Evolutionary conservation across 116 monocot genomes (phyloP).

Genomic region (Trichopus zeylanicus): DNA sequence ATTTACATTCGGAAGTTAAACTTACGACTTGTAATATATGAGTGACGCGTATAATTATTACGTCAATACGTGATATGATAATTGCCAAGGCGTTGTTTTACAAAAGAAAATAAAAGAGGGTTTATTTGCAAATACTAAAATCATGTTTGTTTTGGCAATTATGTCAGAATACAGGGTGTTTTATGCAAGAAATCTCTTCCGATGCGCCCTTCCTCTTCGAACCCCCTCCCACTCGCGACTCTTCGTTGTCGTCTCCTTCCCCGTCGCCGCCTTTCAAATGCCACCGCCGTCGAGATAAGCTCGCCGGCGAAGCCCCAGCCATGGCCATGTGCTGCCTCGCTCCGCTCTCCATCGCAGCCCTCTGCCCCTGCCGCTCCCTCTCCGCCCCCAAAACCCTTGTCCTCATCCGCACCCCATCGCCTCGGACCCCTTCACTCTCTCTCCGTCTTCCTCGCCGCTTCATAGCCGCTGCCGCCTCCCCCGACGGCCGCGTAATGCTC

Average conservation of each 20-base stretch:
- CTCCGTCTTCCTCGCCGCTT: slow-evolving; percentile 13
- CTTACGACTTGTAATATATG: no score
- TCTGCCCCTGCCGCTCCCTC: slow-evolving; percentile 10
- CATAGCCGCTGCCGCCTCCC: not conserved
- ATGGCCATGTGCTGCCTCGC: slow-evolving; percentile 10
- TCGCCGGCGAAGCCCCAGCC: no score
- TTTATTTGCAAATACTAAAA: no score
- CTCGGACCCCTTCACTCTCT: slow-evolving; percentile 6
- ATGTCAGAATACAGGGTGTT: no score
- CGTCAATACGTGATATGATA: no score
- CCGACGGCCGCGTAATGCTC: not conserved
- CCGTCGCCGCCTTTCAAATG: not conserved
- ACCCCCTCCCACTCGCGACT: not conserved
- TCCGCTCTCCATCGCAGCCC: slow-evolving; percentile 6
- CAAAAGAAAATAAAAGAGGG: no score
- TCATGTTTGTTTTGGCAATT: no score
- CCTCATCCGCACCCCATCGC: slow-evolving; percentile 1
- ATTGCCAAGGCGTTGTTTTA: no score
- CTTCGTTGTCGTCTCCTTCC: not conserved
- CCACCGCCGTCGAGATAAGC: no score
- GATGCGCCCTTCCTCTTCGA: not conserved
- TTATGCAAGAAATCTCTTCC: no score
- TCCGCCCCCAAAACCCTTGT: slow-evolving; percentile 2
- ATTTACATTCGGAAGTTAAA: no score
- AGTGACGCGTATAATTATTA: no score